phyloP scores from a whole-genome alignment of 2,329 filamentous ascomycete species.

The Chrysoporthe cubensis region DNA sequence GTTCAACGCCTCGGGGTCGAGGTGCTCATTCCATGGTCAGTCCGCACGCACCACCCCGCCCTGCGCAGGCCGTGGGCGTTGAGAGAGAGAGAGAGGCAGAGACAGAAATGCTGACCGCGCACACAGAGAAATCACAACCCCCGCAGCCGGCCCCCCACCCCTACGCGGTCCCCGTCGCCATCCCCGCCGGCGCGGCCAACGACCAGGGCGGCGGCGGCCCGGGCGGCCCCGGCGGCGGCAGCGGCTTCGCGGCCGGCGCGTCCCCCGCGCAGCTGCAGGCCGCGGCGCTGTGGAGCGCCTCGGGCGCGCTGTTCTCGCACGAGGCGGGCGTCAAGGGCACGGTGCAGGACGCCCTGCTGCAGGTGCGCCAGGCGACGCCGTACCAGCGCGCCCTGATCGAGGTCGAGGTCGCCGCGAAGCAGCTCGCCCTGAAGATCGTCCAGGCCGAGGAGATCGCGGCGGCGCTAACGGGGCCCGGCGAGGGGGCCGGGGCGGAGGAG shows the following conservation, averaged over 20 bases:
- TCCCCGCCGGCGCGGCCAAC: constrained; percentile 17
- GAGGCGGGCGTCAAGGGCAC: constrained; percentile 47
- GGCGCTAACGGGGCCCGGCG: constrained; percentile 31
- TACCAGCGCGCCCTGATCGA: constrained; percentile 52
- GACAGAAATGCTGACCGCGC: not conserved
- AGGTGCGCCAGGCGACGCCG: constrained; percentile 48
- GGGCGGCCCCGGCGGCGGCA: not conserved
- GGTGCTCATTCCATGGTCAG: constrained; percentile 65
- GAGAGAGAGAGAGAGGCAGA: too few relatives aligned
- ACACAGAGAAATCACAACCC: constrained; percentile 25
- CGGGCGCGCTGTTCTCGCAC: constrained; percentile 32
- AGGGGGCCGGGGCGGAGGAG: constrained; percentile 27
- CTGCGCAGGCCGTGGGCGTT: too few relatives aligned
- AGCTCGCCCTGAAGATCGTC: constrained; percentile 56
- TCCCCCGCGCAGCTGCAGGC: constrained; percentile 28
- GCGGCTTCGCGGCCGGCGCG: constrained; percentile 16
- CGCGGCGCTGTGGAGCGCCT: constrained; percentile 29
- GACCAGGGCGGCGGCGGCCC: constrained; percentile 33
- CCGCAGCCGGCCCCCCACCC: constrained; percentile 21
- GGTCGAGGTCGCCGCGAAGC: constrained; percentile 58
- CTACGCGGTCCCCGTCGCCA: constrained; percentile 24
- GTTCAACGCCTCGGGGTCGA: constrained; percentile 64
- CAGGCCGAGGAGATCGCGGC: constrained; percentile 53
- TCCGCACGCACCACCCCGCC: constrained; percentile 5
- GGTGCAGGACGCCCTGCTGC: constrained; percentile 51